Percentiles rank a stretch among this genome's conserved stretches.
Conservation (phyloP, 1,284 basidiomycete species). For the Erythrobasidium hasegawianum region DNA sequence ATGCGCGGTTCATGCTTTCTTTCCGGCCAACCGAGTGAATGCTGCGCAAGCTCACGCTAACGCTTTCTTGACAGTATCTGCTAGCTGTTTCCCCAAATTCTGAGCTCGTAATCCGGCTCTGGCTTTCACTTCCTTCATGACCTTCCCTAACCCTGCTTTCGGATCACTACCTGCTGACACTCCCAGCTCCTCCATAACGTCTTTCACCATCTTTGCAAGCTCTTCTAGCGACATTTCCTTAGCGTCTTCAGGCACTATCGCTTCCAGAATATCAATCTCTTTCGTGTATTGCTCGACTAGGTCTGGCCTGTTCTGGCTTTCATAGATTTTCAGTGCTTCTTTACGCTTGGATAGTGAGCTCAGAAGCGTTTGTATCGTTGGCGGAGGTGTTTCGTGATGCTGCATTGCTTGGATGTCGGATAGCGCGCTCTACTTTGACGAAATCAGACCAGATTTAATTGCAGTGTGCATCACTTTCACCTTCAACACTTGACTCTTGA, state of each 20-base stretch:
- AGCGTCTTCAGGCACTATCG: conserved; percentile 29
- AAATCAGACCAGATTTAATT: neutral
- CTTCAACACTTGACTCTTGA: conserved; percentile 22
- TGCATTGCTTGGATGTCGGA: conserved; percentile 31
- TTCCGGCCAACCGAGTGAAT: too few species aligned
- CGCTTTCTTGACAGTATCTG: conserved; percentile 28
- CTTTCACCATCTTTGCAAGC: conserved; percentile 5
- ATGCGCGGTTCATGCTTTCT: too few species aligned
- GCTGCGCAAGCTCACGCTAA: too few species aligned
- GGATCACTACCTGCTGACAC: neutral
- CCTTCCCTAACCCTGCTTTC: conserved; percentile 7
- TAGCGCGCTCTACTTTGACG: conserved; percentile 14
- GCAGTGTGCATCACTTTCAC: too few species aligned
- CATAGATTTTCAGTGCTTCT: conserved; percentile 25
- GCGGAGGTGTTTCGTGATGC: conserved; percentile 28
- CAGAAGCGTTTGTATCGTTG: conserved; percentile 25
- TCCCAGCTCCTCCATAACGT: conserved; percentile 15
- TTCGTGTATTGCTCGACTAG: conserved; percentile 20
- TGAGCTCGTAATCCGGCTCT: conserved; percentile 19
- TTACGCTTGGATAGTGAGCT: conserved; percentile 16
- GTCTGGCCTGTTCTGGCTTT: conserved; percentile 13
- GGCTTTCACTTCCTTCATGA: conserved; percentile 28
- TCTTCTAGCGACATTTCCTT: conserved; percentile 21
- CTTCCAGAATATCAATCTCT: conserved; percentile 24
- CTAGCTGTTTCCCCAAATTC: conserved; percentile 22